Percentiles rank a stretch among this genome's conserved stretches.
These are phyloP conservation scores for Myxozyma melibiosi DNA, from an alignment of 805 yeast genomes.

Conservation along the genomic window DNA sequence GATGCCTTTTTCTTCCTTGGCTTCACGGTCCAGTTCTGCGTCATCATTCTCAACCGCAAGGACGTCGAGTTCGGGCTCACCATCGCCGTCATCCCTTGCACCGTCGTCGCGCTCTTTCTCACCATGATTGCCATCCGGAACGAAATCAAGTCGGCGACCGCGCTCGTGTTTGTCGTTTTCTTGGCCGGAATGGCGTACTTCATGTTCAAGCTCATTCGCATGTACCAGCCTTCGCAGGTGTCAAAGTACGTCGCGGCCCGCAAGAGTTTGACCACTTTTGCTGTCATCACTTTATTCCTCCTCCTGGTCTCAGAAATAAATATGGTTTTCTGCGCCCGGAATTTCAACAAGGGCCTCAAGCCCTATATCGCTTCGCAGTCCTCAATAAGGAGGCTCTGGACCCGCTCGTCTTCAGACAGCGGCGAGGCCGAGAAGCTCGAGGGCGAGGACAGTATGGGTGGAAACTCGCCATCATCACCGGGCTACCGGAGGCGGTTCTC, in stretches of 20 bases:
- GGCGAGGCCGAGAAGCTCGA: background rate
- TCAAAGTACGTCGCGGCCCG: constrained; percentile 48
- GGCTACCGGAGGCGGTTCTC: constrained; percentile 13
- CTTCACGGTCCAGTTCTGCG: constrained; percentile 53
- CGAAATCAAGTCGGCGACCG: constrained; percentile 42
- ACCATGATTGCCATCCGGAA: constrained; percentile 46
- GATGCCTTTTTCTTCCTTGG: constrained; percentile 55
- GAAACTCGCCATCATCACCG: background rate
- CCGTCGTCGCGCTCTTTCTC: constrained; percentile 45
- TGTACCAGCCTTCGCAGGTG: constrained; percentile 50
- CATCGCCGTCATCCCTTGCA: constrained; percentile 50
- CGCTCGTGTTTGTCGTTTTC: constrained; percentile 41
- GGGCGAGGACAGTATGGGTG: background rate
- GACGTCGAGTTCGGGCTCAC: constrained; percentile 53
- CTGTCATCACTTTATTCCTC: constrained; percentile 48
- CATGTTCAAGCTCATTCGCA: constrained; percentile 50
- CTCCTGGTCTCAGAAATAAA: constrained; percentile 44
- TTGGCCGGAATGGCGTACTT: constrained; percentile 51
- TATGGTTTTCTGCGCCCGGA: constrained; percentile 37
- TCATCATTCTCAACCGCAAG: constrained; percentile 47
- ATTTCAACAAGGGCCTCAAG: constrained; percentile 40
- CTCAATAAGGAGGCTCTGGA: background rate
- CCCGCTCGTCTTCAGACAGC: background rate
- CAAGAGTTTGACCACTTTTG: constrained; percentile 50
- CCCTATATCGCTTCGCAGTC: constrained; percentile 14